Evolutionary conservation across 306 rosid species (phyloP), one percentile per base, ranked within the genome.

Genomic region (Morella rubra): DNA sequence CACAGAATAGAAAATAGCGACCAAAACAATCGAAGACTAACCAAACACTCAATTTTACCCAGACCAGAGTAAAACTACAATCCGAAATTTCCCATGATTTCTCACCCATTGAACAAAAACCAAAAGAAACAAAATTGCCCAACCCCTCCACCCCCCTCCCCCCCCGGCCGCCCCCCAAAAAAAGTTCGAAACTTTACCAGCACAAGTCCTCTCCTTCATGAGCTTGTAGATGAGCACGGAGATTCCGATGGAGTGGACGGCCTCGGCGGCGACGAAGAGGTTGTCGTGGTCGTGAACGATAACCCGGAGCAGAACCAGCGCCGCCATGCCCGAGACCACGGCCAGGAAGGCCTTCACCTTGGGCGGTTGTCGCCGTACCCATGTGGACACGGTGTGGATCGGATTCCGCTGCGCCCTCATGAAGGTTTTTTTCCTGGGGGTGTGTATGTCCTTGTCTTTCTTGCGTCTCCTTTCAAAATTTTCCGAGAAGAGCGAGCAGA

Each of bases 221-320:
- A 93, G 97, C 87, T 93, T 93, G 76, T 89, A 93, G 82, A 93
- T 93, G 68, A 93, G 97, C 32, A 93, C 91, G 16, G 86, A 85
- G 62, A 93, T 93, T 77, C 98, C 98, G 14, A 84, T 76, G 61
- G 98, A 91, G 82, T 93, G 98, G 5, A 93, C 97, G 19, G 96
- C 96, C 87, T 93, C 98, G 5, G 98, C 93, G 16, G 96, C 98
- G 24, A 91, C 97, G 66, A 93, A 93, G 60, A 93, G 97, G 79
- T 91, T 93, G 69, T 93, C 98, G 77, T 93, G 98, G 69, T 93
- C 97, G 83, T 88, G 97, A 50, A 93, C 98, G 42, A 93, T 81
- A 85, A 77, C 79, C 58, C 98, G 98, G 75, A 93, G 96, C 69
- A 88, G 47, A 56, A 84, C 96, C 64, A 93, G 81, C 71, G 98